Conservation (phyloP, 1,139 yeast species). For the Blastobotrys aristatus region DNA sequence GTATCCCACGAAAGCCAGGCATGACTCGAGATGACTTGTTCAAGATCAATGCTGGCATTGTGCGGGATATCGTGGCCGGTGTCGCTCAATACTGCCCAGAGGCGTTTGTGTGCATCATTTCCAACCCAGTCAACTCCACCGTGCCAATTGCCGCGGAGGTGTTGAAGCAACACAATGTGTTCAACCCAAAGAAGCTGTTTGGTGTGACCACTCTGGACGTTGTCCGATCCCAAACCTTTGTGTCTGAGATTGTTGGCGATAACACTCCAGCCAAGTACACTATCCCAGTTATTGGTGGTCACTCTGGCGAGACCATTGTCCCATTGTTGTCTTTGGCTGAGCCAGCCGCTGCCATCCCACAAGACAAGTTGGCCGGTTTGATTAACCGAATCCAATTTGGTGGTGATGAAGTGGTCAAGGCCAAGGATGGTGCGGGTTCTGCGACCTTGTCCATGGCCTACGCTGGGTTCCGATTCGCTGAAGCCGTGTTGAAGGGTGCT, state of each 20-base stretch:
- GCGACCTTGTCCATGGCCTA: conserved; percentile 99
- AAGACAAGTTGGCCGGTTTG: conserved; percentile 55
- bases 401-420: conserved; percentile 98
- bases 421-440: conserved; percentile 98
- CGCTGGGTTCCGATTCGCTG: conserved; percentile 94
- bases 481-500: conserved; percentile 64
- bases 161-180: conserved; percentile 76
- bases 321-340: conserved; percentile 80
- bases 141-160: conserved; percentile 98
- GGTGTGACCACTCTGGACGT: conserved; percentile 98
- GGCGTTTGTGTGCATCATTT: conserved; percentile 81
- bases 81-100: conserved; percentile 83
- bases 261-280: conserved; percentile 51
- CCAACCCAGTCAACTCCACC: conserved; percentile 98
- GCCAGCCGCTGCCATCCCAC: conserved; percentile 45
- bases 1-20: conserved; percentile 99
- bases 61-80: conserved; percentile 85
- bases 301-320: conserved; percentile 96
- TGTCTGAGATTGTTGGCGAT: conserved; percentile 62
- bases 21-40: conserved; percentile 95
- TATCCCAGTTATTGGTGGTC: conserved; percentile 84
- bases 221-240: conserved; percentile 89
- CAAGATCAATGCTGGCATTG: conserved; percentile 95
- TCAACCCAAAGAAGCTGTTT: conserved; percentile 85
- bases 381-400: conserved; percentile 96